Percentiles rank a stretch among this genome's conserved stretches.
Evolutionary conservation across 495 filamentous ascomycete genomes (phyloP).

Genomic region (Penicillium robsamsonii): DNA sequence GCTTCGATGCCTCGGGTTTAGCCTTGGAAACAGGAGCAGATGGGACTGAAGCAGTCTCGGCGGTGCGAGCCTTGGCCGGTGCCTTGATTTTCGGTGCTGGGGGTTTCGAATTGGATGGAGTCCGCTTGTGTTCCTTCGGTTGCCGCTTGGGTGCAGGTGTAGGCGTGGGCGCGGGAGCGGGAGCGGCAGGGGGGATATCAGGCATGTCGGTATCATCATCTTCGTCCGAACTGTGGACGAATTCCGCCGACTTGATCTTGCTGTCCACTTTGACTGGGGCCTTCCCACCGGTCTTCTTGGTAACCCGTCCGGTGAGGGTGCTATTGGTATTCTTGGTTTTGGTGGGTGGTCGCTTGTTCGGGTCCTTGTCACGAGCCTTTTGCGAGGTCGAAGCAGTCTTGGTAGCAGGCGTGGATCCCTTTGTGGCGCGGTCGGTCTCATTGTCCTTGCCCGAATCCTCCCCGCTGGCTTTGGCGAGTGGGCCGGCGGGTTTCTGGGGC

Average conservation of each 20-base stretch:
- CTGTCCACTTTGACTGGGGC: conserved; percentile 36
- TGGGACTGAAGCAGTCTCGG: conserved; percentile 10
- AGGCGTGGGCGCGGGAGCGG: conserved; percentile 23
- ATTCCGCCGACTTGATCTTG: conserved; percentile 70
- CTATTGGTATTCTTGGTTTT: conserved; percentile 54
- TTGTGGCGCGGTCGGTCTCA: conserved; percentile 53
- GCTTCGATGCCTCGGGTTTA: conserved; percentile 23
- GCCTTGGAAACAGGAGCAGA: not conserved
- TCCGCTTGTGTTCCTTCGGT: conserved; percentile 17
- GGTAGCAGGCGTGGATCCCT: conserved; percentile 52
- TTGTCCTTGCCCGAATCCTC: conserved; percentile 51
- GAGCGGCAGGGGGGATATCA: conserved; percentile 29
- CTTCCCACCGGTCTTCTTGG: conserved; percentile 53
- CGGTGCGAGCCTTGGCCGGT: conserved; percentile 18
- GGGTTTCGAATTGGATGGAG: conserved; percentile 11
- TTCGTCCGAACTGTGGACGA: conserved; percentile 72
- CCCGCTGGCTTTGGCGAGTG: conserved; percentile 57
- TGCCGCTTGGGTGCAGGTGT: conserved; percentile 12
- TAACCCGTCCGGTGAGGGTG: conserved; percentile 49
- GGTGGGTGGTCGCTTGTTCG: conserved; percentile 58
- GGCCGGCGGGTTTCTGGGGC: conserved; percentile 49
- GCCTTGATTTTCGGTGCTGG: conserved; percentile 11
- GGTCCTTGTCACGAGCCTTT: conserved; percentile 64
- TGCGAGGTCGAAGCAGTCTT: conserved; percentile 51
- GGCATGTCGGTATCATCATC: conserved; percentile 47